Conservation (phyloP, 345 rosid genomes). For the Sapria himalayana region DNA sequence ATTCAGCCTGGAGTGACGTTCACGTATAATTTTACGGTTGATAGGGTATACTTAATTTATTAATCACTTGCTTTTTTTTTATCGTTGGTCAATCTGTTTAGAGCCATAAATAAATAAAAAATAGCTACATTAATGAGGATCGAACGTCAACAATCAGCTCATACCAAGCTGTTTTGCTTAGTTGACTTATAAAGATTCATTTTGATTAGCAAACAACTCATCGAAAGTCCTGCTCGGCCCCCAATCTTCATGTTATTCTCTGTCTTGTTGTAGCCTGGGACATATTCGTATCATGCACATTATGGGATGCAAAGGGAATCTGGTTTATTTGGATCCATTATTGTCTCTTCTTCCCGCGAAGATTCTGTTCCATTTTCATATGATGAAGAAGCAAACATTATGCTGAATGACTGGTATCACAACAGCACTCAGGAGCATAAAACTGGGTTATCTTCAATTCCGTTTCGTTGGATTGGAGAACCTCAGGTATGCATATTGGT, state of each 20-base stretch:
- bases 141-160: too few relatives aligned
- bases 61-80: not conserved
- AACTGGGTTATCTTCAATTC: slow-evolving; percentile 28
- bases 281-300: slow-evolving; percentile 59
- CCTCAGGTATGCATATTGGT: slow-evolving; percentile 28
- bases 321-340: slow-evolving; percentile 48
- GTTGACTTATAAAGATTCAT: too few relatives aligned
- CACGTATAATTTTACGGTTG: slow-evolving; percentile 40
- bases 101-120: too few relatives aligned
- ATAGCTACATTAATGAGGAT: too few relatives aligned
- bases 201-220: too few relatives aligned
- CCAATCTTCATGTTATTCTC: too few relatives aligned
- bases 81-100: too few relatives aligned
- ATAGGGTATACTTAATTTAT: slow-evolving; percentile 22
- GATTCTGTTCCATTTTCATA: slow-evolving; percentile 39
- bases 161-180: too few relatives aligned
- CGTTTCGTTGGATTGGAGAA: slow-evolving; percentile 61
- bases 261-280: slow-evolving; percentile 29
- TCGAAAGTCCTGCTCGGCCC: too few relatives aligned
- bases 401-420: slow-evolving; percentile 65
- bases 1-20: slow-evolving; percentile 48
- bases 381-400: slow-evolving; percentile 38
- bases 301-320: slow-evolving; percentile 67
- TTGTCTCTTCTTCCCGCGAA: slow-evolving; percentile 22
- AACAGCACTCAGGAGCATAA: slow-evolving; percentile 38